Conservation (phyloP, 495 filamentous ascomycete species). For the Cercophora newfieldiana region DNA sequence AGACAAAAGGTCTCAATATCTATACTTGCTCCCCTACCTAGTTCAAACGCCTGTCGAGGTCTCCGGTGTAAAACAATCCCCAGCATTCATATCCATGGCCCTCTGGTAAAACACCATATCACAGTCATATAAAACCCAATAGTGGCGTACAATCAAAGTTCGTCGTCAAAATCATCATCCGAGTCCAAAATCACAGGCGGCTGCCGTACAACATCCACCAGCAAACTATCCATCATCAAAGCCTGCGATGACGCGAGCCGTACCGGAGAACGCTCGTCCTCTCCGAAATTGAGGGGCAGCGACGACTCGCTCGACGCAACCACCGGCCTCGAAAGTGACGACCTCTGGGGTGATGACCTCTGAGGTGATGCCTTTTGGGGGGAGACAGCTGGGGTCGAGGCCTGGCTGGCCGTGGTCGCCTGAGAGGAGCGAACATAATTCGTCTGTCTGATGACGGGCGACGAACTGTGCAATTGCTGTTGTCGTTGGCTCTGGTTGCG, state of each 20-base stretch:
- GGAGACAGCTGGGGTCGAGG: slow-evolving; percentile 30
- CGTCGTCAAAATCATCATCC: slow-evolving; percentile 42
- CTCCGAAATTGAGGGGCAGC: slow-evolving; percentile 14
- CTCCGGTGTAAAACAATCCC: no score
- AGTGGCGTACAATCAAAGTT: background rate
- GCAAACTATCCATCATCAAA: slow-evolving; percentile 54
- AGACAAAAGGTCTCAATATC: no score
- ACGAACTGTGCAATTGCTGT: background rate
- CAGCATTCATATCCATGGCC: no score
- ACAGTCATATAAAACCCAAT: background rate
- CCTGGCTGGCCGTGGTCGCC: slow-evolving; percentile 45
- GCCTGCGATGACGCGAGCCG: slow-evolving; percentile 41
- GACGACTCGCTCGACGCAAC: slow-evolving; percentile 18
- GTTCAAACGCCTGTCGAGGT: no score
- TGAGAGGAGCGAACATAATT: slow-evolving; percentile 40
- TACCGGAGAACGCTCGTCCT: slow-evolving; percentile 13
- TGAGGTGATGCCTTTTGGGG: slow-evolving; percentile 25
- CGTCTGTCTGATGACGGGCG: background rate
- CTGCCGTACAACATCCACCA: slow-evolving; percentile 47
- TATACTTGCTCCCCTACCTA: no score
- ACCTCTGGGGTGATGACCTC: slow-evolving; percentile 12
- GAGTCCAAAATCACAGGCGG: slow-evolving; percentile 48
- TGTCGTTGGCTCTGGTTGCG: slow-evolving; percentile 8
- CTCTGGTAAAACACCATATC: background rate
- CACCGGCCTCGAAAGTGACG: slow-evolving; percentile 28